Evolutionary conservation across 352 stramenopile species (phyloP), one percentile per base, ranked within the genome.

Genomic region (Globisporangium cylindrosporum): DNA sequence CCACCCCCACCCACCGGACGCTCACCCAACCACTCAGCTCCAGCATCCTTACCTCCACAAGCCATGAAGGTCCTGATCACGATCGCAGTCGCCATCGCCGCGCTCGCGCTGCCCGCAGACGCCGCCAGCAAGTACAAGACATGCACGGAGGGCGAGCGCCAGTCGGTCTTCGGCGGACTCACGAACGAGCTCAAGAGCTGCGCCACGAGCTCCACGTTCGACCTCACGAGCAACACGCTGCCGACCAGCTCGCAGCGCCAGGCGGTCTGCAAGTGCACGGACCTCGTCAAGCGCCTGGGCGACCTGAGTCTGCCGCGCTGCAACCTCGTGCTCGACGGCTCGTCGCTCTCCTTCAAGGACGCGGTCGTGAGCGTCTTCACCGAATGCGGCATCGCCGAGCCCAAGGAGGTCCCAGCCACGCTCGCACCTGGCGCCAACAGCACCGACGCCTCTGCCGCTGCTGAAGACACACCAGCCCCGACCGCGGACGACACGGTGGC

Each of bases 181-280:
- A 61, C 36, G 24, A 74, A 73, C 54, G 69, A 79, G 43, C 49
- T 79, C 24, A 25, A 64, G 63, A 53, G 63, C 59, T 79, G 73
- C 63, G 24, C 60, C 32, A 66, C 57, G 34, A 64, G 12, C 20
- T 68, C 73, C 18, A 66, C 61, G n/a, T 76, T 59, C 55, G 66
- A 79, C 67, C 54, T 79, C 51, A 70, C 73, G 27, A 66, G 64
- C 61, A 43, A 53, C 49, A 54, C 67, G 48, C 51, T 79, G 24
- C 73, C 73, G 15, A 72, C 69, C 27, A 65, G 64, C 43, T 36
- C 49, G 25, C 66, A 79, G 70, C 73, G 73, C 48, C 34, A 67
- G 55, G 64, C 59, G 27, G 58, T 79, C 54, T 79, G 73, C 66
- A 72, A 79, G 70, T 79, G 73, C 70, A 64, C 63, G 48, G 18